Evolutionary conservation across 2,329 filamentous ascomycete species (phyloP).

Genomic region (Bipolaris zeicola): DNA sequence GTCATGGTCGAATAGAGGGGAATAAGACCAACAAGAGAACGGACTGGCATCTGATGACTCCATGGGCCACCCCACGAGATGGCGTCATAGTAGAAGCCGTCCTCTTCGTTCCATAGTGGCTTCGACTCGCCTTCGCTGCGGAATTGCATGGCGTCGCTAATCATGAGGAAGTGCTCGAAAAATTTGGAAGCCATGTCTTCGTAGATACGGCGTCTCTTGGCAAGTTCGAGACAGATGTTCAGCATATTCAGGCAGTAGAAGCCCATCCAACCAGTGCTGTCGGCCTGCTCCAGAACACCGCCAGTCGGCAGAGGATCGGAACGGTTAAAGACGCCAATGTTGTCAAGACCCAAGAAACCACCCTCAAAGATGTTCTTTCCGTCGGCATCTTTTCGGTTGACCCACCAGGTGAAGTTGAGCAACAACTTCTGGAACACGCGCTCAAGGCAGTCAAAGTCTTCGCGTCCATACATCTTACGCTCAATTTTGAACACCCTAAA

Average conservation of each 20-base stretch:
- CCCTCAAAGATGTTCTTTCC: conserved; percentile 98
- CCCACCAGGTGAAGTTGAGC: conserved; percentile 99
- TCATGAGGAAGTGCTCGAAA: conserved; percentile 98
- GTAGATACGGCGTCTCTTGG: conserved; percentile 92
- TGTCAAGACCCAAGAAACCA: conserved; percentile 93
- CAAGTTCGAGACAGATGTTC: conserved; percentile 92
- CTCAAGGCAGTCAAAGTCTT: conserved; percentile 94
- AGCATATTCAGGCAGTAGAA: conserved; percentile 97
- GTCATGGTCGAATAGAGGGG: conserved; percentile 92
- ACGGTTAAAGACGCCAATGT: conserved; percentile 96
- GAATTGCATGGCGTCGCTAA: conserved; percentile 92
- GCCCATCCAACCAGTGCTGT: conserved; percentile 98
- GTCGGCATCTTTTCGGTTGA: conserved; percentile 91
- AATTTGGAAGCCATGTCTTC: conserved; percentile 98
- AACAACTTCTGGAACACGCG: conserved; percentile 95
- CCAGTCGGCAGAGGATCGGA: conserved; percentile 94
- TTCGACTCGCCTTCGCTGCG: conserved; percentile 71
- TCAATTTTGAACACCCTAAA: conserved; percentile 98
- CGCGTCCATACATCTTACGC: conserved; percentile 92
- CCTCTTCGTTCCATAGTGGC: conserved; percentile 94
- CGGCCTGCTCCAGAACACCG: conserved; percentile 91
- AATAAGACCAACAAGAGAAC: conserved; percentile 91
- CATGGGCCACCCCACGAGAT: conserved; percentile 95
- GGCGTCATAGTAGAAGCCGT: conserved; percentile 98
- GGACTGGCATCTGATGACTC: conserved; percentile 89